Evolutionary conservation across 2,329 filamentous ascomycete genomes (phyloP).

Genomic region (Blastomyces emzantsi): DNA sequence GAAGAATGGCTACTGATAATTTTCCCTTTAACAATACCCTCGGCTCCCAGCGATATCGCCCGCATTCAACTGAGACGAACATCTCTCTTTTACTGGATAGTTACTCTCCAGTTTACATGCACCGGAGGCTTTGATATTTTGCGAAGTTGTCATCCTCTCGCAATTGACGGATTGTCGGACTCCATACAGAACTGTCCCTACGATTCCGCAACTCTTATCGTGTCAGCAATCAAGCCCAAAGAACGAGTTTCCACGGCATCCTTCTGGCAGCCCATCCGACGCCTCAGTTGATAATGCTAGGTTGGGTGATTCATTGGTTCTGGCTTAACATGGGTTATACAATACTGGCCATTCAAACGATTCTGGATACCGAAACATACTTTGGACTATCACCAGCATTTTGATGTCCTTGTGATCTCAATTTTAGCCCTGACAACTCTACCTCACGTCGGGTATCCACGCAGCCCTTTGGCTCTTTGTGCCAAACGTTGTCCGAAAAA

Average conservation of each 20-base stretch:
- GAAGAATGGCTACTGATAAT: neutral
- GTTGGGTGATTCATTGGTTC: neutral
- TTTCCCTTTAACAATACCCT: neutral
- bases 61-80: neutral
- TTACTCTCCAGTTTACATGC: neutral
- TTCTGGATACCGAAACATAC: neutral
- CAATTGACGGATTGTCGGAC: neutral
- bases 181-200: constrained; percentile 1
- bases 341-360: neutral
- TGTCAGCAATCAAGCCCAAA: neutral
- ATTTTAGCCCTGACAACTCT: constrained; percentile 7
- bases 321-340: neutral
- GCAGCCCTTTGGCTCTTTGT: constrained; percentile 4
- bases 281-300: neutral
- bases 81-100: neutral
- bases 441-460: constrained; percentile 13
- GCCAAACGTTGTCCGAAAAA: neutral
- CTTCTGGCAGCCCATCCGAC: neutral
- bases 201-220: neutral
- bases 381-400: neutral
- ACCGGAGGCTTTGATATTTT: neutral
- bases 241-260: neutral
- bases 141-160: neutral
- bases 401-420: neutral
- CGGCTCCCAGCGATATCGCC: neutral